Evolutionary conservation across 2,329 filamentous ascomycete genomes (phyloP).

Genomic region (Sporothrix euskadiensis): DNA sequence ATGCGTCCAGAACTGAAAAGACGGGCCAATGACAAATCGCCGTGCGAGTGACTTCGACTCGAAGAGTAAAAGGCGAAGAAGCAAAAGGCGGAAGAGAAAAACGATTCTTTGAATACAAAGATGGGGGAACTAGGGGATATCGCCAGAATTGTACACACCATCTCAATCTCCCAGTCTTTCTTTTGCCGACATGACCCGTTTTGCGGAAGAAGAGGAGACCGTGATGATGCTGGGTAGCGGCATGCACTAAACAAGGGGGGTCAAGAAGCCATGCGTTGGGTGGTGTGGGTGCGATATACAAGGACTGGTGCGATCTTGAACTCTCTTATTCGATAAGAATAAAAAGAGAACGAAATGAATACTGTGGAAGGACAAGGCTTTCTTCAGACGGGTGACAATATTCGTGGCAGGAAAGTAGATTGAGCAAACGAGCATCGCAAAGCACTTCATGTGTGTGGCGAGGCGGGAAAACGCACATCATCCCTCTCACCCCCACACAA

Average conservation of each 20-base stretch:
- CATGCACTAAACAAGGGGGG: not conserved
- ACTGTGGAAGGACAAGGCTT: not conserved
- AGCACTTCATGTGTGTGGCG: not conserved
- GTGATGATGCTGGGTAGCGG: slow-evolving; percentile 3
- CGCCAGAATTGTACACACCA: slow-evolving; percentile 11
- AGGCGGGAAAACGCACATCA: not conserved
- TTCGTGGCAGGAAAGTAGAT: not conserved
- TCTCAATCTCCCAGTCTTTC: not conserved
- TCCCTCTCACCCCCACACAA: not conserved
- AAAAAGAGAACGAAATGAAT: not conserved
- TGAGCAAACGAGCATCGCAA: not conserved
- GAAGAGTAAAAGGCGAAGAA: not conserved
- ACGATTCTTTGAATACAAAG: not conserved
- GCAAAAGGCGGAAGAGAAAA: not conserved
- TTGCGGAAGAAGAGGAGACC: not conserved
- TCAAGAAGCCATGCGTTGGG: not conserved
- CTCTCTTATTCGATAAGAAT: not conserved
- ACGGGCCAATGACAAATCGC: slow-evolving; percentile 21
- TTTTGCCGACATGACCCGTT: slow-evolving; percentile 1
- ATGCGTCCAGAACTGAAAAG: slow-evolving; percentile 7
- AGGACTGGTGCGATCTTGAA: not conserved
- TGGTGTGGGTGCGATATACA: not conserved
- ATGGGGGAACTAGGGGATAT: not conserved
- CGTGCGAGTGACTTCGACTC: not conserved
- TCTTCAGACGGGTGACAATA: not conserved